Conservation (phyloP, 805 yeast species). For the Metschnikowia gelsemii region DNA sequence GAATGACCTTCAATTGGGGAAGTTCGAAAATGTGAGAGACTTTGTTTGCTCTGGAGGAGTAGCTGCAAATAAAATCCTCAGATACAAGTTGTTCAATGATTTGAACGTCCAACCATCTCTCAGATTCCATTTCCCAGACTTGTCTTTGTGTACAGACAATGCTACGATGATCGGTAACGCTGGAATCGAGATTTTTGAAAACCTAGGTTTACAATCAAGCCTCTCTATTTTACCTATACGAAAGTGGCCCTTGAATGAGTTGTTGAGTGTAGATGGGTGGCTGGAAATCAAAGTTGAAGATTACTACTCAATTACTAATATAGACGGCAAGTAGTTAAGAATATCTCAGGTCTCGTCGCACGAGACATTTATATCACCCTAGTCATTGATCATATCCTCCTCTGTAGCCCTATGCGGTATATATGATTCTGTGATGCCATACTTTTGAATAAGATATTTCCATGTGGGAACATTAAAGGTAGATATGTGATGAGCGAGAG, state of each 20-base stretch:
- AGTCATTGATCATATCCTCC: constrained; percentile 12
- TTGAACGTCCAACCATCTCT: constrained; percentile 25
- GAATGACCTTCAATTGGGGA: constrained; percentile 31
- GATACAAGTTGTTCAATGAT: constrained; percentile 46
- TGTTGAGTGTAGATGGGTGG: constrained; percentile 56
- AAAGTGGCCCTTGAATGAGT: constrained; percentile 76
- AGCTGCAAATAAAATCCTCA: constrained; percentile 65
- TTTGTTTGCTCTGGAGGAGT: constrained; percentile 95
- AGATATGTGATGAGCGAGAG: constrained; percentile 60
- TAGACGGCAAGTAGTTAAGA: not conserved
- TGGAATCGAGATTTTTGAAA: constrained; percentile 82
- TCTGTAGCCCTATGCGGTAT: constrained; percentile 41
- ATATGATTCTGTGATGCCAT: constrained; percentile 55
- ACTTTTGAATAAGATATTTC: constrained; percentile 53
- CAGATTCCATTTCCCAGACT: constrained; percentile 65
- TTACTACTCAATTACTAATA: constrained; percentile 7
- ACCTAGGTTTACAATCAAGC: constrained; percentile 46
- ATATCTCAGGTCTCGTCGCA: no score
- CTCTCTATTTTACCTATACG: constrained; percentile 62
- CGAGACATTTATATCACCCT: not conserved
- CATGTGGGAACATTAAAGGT: constrained; percentile 68
- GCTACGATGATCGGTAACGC: constrained; percentile 98
- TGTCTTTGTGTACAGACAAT: constrained; percentile 83
- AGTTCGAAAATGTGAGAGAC: constrained; percentile 44
- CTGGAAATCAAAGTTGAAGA: constrained; percentile 14